Base-by-base conservation (phyloP, 2,329 filamentous ascomycete species). In the Tolypocladium paradoxum region DNA sequence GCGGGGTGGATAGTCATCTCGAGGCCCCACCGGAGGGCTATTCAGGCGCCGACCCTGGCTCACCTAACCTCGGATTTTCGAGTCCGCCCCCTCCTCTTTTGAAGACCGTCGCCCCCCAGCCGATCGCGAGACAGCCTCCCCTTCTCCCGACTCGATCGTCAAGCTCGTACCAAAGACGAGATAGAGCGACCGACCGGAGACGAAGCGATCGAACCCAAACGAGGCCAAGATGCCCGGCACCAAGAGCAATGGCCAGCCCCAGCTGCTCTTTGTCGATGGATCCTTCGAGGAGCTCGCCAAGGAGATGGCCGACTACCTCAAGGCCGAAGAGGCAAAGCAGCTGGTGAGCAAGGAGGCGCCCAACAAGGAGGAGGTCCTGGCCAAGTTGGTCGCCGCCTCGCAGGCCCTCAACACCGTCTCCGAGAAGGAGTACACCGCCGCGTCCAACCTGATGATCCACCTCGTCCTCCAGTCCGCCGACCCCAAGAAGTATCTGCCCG, bases 381-480 rank as follows among this genome's bases (percentile, higher is more conserved):
- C 91, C 77, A 91, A 90, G 79, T 79, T 99, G 60, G 88, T 97
- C 56, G 83, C 85, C 60, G 87, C 88, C 54, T 90, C 89, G 51
- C 73, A 80, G 51, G 81, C 80, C 50, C 78, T 99, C 68, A 95
- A 91, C 73, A 80, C 81, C 58, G 88, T 90, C 53, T 89, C 92
- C 55, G 93, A 99, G 79, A 95, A 93, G 81, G 92, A 97, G 73
- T 93, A 96, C 70, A 91, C 90, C 56, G 87, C 92, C 55, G 90
- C 92, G 56, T 96, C 96, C 76, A 97, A 99, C 76, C 86, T 97
- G 62, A 85, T 99, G 70, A 85, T 97, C 67, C 89, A 96, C 76
- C 85, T 99, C 56, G 83, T 95, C 61, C 80, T 90, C 64, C 89
- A 95, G 74, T 89, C 90, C 55, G 83, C 87, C 63, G 88, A 91